Percentiles rank a stretch among this genome's conserved stretches.
phyloP scores from a whole-genome alignment of 2,329 filamentous ascomycete species.

The Lomentospora prolificans region DNA sequence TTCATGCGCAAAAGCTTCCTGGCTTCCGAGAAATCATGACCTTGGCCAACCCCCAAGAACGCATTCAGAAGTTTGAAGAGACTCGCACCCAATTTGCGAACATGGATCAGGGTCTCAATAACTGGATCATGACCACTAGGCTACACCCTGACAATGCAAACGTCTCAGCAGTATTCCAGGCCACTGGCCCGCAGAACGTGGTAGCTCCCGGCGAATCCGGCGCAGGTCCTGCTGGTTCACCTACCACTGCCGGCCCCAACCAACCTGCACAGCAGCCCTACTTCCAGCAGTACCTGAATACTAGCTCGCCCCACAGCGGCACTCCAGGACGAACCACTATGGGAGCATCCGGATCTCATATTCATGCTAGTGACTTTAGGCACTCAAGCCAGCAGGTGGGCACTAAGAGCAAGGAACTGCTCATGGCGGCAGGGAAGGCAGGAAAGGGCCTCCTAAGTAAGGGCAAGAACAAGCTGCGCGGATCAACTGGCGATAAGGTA shows the following conservation, averaged over 20 bases:
- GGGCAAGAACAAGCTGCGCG: constrained; percentile 73
- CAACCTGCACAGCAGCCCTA: constrained; percentile 34
- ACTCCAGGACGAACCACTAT: not conserved
- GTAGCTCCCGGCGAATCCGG: not conserved
- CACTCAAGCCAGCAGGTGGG: constrained; percentile 57
- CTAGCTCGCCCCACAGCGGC: constrained; percentile 26
- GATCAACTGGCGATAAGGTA: constrained; percentile 69
- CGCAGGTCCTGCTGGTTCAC: constrained; percentile 7
- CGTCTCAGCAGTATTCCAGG: not conserved
- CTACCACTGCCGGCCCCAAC: constrained; percentile 15
- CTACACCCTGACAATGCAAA: constrained; percentile 13
- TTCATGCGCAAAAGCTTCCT: not conserved
- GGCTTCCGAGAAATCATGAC: constrained; percentile 69
- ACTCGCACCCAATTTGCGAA: constrained; percentile 60
- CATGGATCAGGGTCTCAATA: constrained; percentile 64
- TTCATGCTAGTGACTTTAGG: constrained; percentile 31
- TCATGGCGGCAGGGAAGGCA: constrained; percentile 78
- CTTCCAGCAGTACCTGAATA: constrained; percentile 47
- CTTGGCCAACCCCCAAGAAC: constrained; percentile 53
- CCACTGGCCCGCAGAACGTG: not conserved
- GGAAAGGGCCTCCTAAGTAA: constrained; percentile 88
- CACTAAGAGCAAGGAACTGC: constrained; percentile 77
- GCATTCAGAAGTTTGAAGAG: constrained; percentile 64
- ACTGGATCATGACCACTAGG: constrained; percentile 42
- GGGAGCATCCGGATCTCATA: constrained; percentile 11